These are phyloP conservation scores for Neurospora tetraspora DNA, from an alignment of 495 filamentous ascomycete genomes.

Conservation along the genomic window DNA sequence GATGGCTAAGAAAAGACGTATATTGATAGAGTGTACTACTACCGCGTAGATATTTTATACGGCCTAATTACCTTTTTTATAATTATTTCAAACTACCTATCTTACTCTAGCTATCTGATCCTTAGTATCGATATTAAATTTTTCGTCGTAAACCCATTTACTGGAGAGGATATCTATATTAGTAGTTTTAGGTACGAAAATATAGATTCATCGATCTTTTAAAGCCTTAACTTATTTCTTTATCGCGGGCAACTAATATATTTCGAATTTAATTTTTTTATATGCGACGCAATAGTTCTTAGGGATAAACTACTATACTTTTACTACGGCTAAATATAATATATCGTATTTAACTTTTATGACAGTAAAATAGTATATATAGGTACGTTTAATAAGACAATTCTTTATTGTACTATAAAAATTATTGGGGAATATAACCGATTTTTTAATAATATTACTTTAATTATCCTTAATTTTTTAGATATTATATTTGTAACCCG, in stretches of 20 bases:
- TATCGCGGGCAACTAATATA: background rate
- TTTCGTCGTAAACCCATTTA: slow-evolving; percentile 3
- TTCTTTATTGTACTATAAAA: no score
- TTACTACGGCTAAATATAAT: no score
- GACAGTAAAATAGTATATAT: no score
- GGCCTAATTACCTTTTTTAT: background rate
- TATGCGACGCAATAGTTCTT: no score
- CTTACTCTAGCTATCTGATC: background rate
- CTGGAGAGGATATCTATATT: background rate
- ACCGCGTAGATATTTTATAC: background rate
- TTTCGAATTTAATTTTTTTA: background rate
- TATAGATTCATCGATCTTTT: background rate
- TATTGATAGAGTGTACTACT: background rate
- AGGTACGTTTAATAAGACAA: no score
- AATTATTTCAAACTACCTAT: slow-evolving; percentile 1
- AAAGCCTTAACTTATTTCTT: background rate
- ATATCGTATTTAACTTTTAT: no score
- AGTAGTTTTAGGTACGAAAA: background rate
- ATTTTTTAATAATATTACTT: no score
- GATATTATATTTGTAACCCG: no score
- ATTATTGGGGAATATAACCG: no score
- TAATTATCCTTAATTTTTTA: no score
- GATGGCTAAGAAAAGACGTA: background rate
- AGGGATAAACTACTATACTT: no score
- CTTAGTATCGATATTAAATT: background rate